phyloP scores from a whole-genome alignment of 179 eudicot species.

The Nepenthes alata region DNA sequence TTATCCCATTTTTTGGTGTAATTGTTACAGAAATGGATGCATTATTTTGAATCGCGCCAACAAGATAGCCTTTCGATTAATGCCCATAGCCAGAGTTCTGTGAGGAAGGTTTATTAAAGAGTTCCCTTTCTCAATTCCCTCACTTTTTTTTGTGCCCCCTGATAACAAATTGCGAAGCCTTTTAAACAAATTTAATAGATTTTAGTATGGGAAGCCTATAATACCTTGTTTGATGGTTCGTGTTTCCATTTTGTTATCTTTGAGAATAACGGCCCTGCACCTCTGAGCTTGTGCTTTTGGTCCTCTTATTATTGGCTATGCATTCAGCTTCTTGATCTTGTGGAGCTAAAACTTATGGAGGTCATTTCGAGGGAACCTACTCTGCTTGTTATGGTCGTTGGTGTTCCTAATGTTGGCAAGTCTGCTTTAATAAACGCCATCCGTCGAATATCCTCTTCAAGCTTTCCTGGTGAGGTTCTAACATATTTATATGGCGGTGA shows the following conservation, averaged over 20 bases:
- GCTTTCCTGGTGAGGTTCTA: conserved; percentile 57
- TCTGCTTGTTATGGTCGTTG: conserved; percentile 87
- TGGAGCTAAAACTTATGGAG: conserved; percentile 84
- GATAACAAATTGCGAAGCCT: background rate
- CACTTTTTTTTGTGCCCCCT: background rate
- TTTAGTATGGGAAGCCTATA: too few relatives aligned
- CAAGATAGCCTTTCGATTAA: conserved; percentile 72
- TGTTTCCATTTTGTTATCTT: too few relatives aligned
- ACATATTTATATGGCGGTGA: conserved; percentile 1
- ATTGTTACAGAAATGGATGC: conserved; percentile 61
- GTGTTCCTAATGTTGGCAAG: conserved; percentile 97
- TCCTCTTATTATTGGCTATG: conserved; percentile 15
- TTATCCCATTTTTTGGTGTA: background rate
- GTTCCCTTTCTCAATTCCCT: background rate
- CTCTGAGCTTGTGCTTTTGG: background rate
- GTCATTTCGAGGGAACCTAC: conserved; percentile 77
- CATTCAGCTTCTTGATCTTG: conserved; percentile 67
- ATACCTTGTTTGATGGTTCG: too few relatives aligned
- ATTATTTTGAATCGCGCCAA: conserved; percentile 50
- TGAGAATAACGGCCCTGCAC: too few relatives aligned
- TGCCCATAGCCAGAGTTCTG: conserved; percentile 84
- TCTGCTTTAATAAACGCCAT: conserved; percentile 83
- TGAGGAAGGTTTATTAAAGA: conserved; percentile 50
- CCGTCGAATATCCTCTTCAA: conserved; percentile 62
- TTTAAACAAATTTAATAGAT: too few relatives aligned